Conservation (phyloP, 495 filamentous ascomycete species). For the Aspergillus olivimuriae region DNA sequence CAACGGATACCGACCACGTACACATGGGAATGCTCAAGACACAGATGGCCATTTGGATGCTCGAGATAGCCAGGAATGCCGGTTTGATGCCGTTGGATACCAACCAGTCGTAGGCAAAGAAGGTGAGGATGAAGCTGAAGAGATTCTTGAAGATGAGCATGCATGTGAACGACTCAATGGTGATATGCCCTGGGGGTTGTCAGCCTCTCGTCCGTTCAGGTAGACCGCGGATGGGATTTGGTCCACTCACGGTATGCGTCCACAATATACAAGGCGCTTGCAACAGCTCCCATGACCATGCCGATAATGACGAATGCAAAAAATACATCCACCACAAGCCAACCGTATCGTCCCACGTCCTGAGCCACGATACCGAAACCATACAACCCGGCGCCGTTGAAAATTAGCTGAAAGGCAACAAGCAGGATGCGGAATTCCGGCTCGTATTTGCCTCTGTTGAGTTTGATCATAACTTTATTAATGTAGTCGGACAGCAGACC, state of each 20-base stretch:
- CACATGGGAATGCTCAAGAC: conserved; percentile 73
- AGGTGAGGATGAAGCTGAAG: conserved; percentile 82
- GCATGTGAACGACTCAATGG: conserved; percentile 87
- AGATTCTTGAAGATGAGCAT: conserved; percentile 90
- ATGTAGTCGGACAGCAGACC: conserved; percentile 71
- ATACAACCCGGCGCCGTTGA: conserved; percentile 74
- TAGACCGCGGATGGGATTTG: neutral
- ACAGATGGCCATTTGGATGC: conserved; percentile 71
- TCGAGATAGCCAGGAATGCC: conserved; percentile 65
- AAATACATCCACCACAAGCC: conserved; percentile 69
- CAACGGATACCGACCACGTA: conserved; percentile 34
- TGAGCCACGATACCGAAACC: conserved; percentile 70
- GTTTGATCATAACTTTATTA: conserved; percentile 60
- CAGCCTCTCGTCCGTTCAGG: too few relatives aligned
- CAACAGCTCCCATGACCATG: conserved; percentile 87
- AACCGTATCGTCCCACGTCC: conserved; percentile 55
- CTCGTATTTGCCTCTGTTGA: conserved; percentile 79
- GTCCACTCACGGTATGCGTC: conserved; percentile 76
- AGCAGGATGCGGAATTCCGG: conserved; percentile 84
- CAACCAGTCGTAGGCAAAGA: conserved; percentile 77
- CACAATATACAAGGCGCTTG: conserved; percentile 83
- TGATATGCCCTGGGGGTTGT: conserved; percentile 56
- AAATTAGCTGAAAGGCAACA: conserved; percentile 71
- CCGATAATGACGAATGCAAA: conserved; percentile 73
- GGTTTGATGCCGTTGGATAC: conserved; percentile 48